Evolutionary conservation across 441 rosid species (phyloP).

Genomic region (Eutrema salsugineum): DNA sequence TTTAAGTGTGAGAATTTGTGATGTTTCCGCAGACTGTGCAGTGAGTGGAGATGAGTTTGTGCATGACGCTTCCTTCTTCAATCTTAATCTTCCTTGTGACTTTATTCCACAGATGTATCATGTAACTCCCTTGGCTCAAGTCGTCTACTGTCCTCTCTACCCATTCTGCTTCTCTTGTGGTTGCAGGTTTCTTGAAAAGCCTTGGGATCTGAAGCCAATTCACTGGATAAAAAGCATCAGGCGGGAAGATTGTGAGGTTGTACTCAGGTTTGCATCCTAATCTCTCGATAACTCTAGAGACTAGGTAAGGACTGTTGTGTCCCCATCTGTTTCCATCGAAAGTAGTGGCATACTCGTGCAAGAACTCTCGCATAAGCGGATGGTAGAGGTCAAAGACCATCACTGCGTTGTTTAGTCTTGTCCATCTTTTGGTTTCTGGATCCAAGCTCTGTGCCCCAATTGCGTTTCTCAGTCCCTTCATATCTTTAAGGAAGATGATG

Average conservation of each 20-base stretch:
- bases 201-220: slow-evolving; percentile 41
- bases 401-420: slow-evolving; percentile 37
- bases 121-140: slow-evolving; percentile 30
- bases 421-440: slow-evolving; percentile 33
- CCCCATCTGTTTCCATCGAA: slow-evolving; percentile 42
- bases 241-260: slow-evolving; percentile 35
- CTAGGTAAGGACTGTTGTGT: slow-evolving; percentile 41
- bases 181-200: slow-evolving; percentile 44
- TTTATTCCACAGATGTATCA: slow-evolving; percentile 58
- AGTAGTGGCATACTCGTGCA: slow-evolving; percentile 36
- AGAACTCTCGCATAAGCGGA: slow-evolving; percentile 32
- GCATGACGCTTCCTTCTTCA: slow-evolving; percentile 48
- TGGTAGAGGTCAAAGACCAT: slow-evolving; percentile 41
- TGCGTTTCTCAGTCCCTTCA: slow-evolving; percentile 39
- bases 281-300: slow-evolving; percentile 43
- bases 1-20: slow-evolving; percentile 20
- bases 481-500: slow-evolving; percentile 38
- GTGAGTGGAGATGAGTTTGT: slow-evolving; percentile 37
- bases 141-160: slow-evolving; percentile 30
- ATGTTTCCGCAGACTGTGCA: slow-evolving; percentile 38
- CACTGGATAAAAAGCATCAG: slow-evolving; percentile 47
- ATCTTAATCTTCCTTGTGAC: slow-evolving; percentile 34
- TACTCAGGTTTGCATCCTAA: slow-evolving; percentile 28
- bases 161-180: slow-evolving; percentile 31
- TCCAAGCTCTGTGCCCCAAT: slow-evolving; percentile 53